A percentile compares a stretch with the other conserved stretches of the same genome.
Evolutionary conservation across 2,329 filamentous ascomycete species (phyloP).

Genomic region (Trematosphaeria pertusa): DNA sequence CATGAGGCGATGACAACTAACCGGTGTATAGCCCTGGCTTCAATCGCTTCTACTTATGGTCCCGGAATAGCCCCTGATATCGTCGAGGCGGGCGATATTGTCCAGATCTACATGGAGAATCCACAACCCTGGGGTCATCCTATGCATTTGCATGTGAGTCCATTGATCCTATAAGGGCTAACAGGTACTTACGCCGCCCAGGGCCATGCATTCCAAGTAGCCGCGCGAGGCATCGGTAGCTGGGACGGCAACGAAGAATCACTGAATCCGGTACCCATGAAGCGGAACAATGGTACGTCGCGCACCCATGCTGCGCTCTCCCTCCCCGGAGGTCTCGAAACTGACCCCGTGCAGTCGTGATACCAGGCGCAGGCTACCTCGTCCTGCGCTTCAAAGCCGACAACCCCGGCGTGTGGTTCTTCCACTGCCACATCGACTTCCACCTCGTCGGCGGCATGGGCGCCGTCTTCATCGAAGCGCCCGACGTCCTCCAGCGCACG

Average conservation of each 20-base stretch:
- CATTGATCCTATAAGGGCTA: too few relatives aligned
- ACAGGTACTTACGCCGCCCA: constrained; percentile 24
- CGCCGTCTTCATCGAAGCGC: constrained; percentile 37
- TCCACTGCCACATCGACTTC: constrained; percentile 45
- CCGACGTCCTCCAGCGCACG: constrained; percentile 22
- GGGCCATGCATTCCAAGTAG: constrained; percentile 55
- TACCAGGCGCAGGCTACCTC: constrained; percentile 49
- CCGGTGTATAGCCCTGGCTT: constrained; percentile 59
- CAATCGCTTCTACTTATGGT: constrained; percentile 56
- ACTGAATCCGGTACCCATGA: constrained; percentile 47
- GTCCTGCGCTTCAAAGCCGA: constrained; percentile 49
- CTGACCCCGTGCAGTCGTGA: constrained; percentile 48
- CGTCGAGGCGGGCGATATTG: constrained; percentile 39
- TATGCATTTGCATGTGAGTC: constrained; percentile 47
- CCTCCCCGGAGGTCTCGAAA: background rate
- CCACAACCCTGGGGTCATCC: constrained; percentile 48
- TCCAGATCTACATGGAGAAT: constrained; percentile 50
- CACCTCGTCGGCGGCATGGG: constrained; percentile 42
- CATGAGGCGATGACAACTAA: too few relatives aligned
- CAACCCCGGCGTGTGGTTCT: constrained; percentile 49
- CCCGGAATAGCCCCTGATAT: constrained; percentile 57
- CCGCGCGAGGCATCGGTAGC: constrained; percentile 49
- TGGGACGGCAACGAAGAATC: constrained; percentile 51
- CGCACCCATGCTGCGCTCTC: constrained; percentile 10
- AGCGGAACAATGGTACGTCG: constrained; percentile 39